Evolutionary conservation across 495 filamentous ascomycete species (phyloP).

Genomic region (Thozetella sp.): DNA sequence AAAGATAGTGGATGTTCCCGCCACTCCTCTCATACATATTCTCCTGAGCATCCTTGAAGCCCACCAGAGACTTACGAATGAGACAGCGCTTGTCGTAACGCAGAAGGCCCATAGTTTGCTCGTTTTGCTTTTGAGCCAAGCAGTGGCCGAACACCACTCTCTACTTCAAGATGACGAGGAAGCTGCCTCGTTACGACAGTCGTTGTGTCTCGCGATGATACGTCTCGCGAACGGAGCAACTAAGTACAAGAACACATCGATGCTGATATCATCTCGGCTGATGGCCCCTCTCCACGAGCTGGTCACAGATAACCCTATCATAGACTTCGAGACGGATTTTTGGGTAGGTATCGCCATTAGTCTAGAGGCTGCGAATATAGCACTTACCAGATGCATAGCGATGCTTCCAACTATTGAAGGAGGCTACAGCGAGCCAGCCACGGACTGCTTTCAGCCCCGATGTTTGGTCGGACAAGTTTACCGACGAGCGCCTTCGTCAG

Average conservation of each 20-base stretch:
- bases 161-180: slow-evolving; percentile 20
- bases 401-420: slow-evolving; percentile 28
- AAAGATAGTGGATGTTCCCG: slow-evolving; percentile 14
- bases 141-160: slow-evolving; percentile 11
- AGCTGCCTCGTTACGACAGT: slow-evolving; percentile 5
- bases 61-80: slow-evolving; percentile 5
- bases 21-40: slow-evolving; percentile 23
- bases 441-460: slow-evolving; percentile 8
- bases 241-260: slow-evolving; percentile 26
- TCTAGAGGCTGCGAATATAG: not conserved
- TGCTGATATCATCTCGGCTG: slow-evolving; percentile 31
- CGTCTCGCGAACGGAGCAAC: slow-evolving; percentile 30
- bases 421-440: slow-evolving; percentile 14
- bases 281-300: slow-evolving; percentile 23
- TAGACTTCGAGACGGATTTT: slow-evolving; percentile 25
- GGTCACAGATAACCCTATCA: slow-evolving; percentile 15
- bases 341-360: slow-evolving; percentile 23
- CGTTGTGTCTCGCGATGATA: slow-evolving; percentile 26
- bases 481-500: slow-evolving; percentile 22
- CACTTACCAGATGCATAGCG: slow-evolving; percentile 27
- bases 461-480: slow-evolving; percentile 21
- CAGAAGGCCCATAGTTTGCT: slow-evolving; percentile 32
- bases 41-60: slow-evolving; percentile 21
- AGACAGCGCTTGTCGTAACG: slow-evolving; percentile 18
- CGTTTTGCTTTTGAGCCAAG: slow-evolving; percentile 29